Base-by-base conservation (phyloP, 192 early-diverging fungal species). In the Entophlyctis luteolus region DNA sequence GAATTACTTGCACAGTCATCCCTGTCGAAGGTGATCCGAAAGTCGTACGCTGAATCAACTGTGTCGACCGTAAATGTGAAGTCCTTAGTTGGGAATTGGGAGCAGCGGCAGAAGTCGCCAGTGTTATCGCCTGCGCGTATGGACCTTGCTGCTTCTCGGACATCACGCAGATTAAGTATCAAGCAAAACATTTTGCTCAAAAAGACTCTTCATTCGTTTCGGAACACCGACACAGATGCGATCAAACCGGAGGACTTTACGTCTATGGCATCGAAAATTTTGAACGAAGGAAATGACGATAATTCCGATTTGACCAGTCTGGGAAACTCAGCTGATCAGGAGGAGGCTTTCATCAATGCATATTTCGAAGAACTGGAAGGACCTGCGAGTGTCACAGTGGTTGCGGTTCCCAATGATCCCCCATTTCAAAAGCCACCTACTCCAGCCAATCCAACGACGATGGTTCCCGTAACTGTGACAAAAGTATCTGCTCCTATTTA, bases 71-170 rank as follows among this genome's bases (percentile, higher is more conserved):
- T 12, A 8, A 10, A 10, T 10, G 38, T 59, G 8, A 36, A 39
- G 35, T 36, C 35, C 28, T 39, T 59, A 10, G 45, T 59, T 59
- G 57, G 57, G 36, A 4, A 3, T 34, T 59, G 57, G 57, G 57
- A 59, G 37, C 33, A 42, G n/a, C 8, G n/a, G 39, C 39, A 42
- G n/a, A 8, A 42, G 39, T n/a, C 10, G n/a, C 39, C 10, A 12
- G n/a, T 42, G 10, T n/a, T n/a, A n/a, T 42, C 39, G 8, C 10
- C 39, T n/a, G 31, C 10, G 33, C 8, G n/a, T 10, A 25, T 33
- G 55, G 6, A 6, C 22, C 49, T 12, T 23, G 23, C 49, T n/a
- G 39, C 39, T 12, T n/a, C n/a, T n/a, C n/a, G n/a, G n/a, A n/a
- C n/a, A n/a, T n/a, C n/a, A n/a, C 49, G 23, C 22, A 25, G 55